These are phyloP conservation scores for Gossypium aridum DNA, from an alignment of 441 rosid species.

Conservation along the genomic window DNA sequence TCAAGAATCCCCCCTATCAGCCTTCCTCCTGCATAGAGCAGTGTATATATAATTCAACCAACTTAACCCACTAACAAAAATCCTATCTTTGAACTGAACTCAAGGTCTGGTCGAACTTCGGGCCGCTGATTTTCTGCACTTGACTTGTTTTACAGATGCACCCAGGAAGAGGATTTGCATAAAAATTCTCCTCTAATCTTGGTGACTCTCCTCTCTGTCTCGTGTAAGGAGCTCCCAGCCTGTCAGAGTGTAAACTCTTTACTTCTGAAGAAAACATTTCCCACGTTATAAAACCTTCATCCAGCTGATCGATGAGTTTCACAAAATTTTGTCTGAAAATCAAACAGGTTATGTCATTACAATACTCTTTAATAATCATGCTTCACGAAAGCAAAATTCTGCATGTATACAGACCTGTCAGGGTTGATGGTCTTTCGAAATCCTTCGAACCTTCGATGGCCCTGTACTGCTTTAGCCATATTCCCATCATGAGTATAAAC, in stretches of 20 bases:
- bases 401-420: constrained; percentile 43
- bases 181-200: constrained; percentile 83
- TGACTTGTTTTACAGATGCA: constrained; percentile 60
- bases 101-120: constrained; percentile 22
- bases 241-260: constrained; percentile 46
- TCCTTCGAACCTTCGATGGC: constrained; percentile 82
- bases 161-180: constrained; percentile 84
- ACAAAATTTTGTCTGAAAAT: constrained; percentile 64
- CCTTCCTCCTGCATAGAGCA: constrained; percentile 5
- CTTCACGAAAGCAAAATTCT: background rate
- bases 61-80: constrained; percentile 10
- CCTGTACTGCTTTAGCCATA: constrained; percentile 98
- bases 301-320: constrained; percentile 60
- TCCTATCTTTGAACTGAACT: constrained; percentile 29
- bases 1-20: constrained; percentile 6
- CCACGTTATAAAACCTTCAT: constrained; percentile 59
- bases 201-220: constrained; percentile 63
- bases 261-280: constrained; percentile 67
- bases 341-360: constrained; percentile 6
- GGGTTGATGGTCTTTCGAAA: constrained; percentile 84
- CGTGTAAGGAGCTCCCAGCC: constrained; percentile 67
- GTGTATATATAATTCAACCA: constrained; percentile 5
- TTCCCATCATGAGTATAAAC: constrained; percentile 86
- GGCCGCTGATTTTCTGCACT: constrained; percentile 18
- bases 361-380: background rate